Conservation (phyloP, 208 protist species). For the Novymonas esmeraldas region DNA sequence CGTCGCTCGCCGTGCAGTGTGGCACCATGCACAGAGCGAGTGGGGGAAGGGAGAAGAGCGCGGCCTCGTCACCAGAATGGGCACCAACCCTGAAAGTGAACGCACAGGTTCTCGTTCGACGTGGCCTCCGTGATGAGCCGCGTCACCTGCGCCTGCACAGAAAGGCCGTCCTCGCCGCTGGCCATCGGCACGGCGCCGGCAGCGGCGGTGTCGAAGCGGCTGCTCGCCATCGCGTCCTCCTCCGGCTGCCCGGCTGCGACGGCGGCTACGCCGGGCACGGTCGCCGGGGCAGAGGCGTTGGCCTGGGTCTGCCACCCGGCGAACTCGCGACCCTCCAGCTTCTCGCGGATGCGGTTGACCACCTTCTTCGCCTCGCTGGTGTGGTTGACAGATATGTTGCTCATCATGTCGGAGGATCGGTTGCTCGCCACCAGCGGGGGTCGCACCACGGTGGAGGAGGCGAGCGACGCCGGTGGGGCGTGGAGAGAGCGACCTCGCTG, state of each 20-base stretch:
- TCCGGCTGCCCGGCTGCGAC: background rate
- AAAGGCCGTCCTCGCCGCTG: slow-evolving; percentile 57
- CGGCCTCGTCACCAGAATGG: slow-evolving; percentile 97
- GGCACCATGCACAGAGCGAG: too few species aligned
- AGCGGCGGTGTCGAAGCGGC: background rate
- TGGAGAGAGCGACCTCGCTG: slow-evolving; percentile 21
- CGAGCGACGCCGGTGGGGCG: slow-evolving; percentile 15
- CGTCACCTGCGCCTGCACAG: slow-evolving; percentile 89
- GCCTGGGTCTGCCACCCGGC: slow-evolving; percentile 25
- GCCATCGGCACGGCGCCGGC: background rate
- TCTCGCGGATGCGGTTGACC: slow-evolving; percentile 96
- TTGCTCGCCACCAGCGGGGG: slow-evolving; percentile 6
- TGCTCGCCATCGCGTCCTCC: slow-evolving; percentile 4
- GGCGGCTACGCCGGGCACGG: slow-evolving; percentile 16
- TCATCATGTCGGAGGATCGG: slow-evolving; percentile 19
- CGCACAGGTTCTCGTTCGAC: slow-evolving; percentile 98
- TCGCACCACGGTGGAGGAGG: background rate
- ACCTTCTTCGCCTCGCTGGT: slow-evolving; percentile 96
- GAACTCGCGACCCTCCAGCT: slow-evolving; percentile 98
- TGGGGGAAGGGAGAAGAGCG: too few species aligned
- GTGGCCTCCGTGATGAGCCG: slow-evolving; percentile 97
- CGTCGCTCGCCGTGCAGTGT: too few species aligned
- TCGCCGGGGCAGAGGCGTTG: slow-evolving; percentile 6
- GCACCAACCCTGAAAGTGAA: slow-evolving; percentile 99
- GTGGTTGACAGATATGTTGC: slow-evolving; percentile 43